Base-by-base conservation (phyloP, 2,329 filamentous ascomycete genomes). In the Sclerotinia glacialis region DNA sequence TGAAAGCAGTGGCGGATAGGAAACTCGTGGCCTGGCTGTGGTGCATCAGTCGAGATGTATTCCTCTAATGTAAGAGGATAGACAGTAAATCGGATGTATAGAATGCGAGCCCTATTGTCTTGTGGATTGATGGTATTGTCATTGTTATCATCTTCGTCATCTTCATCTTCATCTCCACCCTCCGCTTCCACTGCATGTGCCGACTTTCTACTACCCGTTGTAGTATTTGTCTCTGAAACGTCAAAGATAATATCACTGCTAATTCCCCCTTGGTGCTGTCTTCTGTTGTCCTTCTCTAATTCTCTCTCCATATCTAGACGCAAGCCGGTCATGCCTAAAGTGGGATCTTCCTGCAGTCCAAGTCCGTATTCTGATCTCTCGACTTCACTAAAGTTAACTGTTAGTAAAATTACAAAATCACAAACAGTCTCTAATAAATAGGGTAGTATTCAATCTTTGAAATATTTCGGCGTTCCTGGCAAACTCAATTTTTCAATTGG, bases 61-160 rank as follows among this genome's bases (percentile, higher is more conserved):
- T 84, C 82, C 11, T 83, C 81, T 14, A 90, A 79, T 2, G 85
- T 88, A 63, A 87, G 80, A 0, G 86, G 86, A 74, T 88, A 85
- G 3, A 87, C 79, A 5, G 84, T 85, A 86, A 89, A 89, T 72
- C 78, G 37, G 73, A 79, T 63, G 75, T 73, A 68, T 74, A 76
- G 31, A 71, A 76, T 66, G 3, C 64, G 58, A 28, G 49, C 58
- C 63, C 49, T 42, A 12, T 65, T 52, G 42, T 61, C 55, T 21
- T 44, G 46, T 52, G 47, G 37, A 6, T 46, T 53, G 46, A 50
- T 60, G 34, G 21, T 34, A n/a, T 61, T 65, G 7, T 18, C 44
- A 52, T 60, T 60, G 21, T 46, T 37, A 23, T 47, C 52, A 11
- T 28, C 18, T 46, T 47, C 28, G 14, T 34, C 34, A 54, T 46